Percentiles rank a stretch among this genome's conserved stretches.
Evolutionary conservation across 2,329 filamentous ascomycete genomes (phyloP).

Genomic region (Ciborinia camelliae): DNA sequence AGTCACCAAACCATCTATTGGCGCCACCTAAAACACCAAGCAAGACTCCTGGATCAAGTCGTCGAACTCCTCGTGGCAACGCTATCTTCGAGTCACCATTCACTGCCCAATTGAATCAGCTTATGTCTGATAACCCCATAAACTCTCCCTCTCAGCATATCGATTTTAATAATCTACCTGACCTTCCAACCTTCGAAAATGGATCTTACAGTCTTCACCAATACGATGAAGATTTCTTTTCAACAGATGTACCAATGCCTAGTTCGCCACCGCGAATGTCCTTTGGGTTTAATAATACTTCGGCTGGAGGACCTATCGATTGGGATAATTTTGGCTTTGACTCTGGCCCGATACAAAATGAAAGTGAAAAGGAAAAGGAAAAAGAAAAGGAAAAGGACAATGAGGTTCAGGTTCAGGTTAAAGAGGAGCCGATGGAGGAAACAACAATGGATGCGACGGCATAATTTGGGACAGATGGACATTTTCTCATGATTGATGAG

Average conservation of each 20-base stretch:
- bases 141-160: constrained; percentile 33
- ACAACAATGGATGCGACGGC: neutral
- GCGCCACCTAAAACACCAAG: constrained; percentile 32
- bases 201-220: constrained; percentile 22
- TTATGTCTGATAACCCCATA: constrained; percentile 34
- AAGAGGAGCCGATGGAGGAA: constrained; percentile 26
- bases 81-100: constrained; percentile 39
- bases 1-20: constrained; percentile 31
- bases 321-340: constrained; percentile 14
- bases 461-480: neutral
- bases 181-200: constrained; percentile 28
- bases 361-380: neutral
- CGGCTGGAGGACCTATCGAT: neutral
- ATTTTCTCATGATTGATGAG: constrained; percentile 5
- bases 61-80: constrained; percentile 32
- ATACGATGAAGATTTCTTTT: constrained; percentile 42
- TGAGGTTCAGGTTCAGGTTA: constrained; percentile 21
- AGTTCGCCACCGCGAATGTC: constrained; percentile 44
- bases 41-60: constrained; percentile 31
- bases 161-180: constrained; percentile 39
- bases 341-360: neutral
- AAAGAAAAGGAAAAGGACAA: neutral
- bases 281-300: constrained; percentile 24
- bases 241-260: constrained; percentile 45
- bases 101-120: constrained; percentile 35